These are phyloP conservation scores for Mortierella sp. DNA, from an alignment of 371 early-diverging fungal genomes.

Conservation along the genomic window DNA sequence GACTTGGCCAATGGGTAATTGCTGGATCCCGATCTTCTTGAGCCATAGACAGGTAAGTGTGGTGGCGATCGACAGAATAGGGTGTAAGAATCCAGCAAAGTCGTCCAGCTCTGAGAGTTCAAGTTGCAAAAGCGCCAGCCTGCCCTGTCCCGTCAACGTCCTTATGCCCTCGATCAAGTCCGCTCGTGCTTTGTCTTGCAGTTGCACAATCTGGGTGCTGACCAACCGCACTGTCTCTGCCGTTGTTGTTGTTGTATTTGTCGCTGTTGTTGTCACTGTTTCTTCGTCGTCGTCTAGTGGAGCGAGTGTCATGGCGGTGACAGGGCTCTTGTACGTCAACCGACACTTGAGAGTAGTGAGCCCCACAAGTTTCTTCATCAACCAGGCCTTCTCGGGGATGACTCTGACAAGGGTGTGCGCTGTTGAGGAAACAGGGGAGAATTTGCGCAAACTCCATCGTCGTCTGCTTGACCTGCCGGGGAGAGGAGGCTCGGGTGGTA, in stretches of 20 bases:
- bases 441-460: conserved; percentile 11
- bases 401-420: not conserved
- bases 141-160: not conserved
- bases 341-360: conserved; percentile 13
- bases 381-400: conserved; percentile 11
- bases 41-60: conserved; percentile 19
- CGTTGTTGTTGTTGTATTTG: conserved; percentile 1
- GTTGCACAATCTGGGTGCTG: not conserved
- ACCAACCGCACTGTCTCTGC: not conserved
- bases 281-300: not conserved
- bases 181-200: conserved; percentile 19
- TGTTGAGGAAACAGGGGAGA: not conserved
- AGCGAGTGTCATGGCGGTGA: not conserved
- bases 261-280: not conserved
- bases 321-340: not conserved
- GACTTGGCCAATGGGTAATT: conserved; percentile 17
- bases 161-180: conserved; percentile 17
- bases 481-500: not conserved
- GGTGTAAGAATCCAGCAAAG: conserved; percentile 25
- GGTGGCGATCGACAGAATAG: conserved; percentile 4
- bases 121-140: conserved; percentile 19
- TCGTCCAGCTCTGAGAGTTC: conserved; percentile 21
- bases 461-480: not conserved
- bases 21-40: not conserved
- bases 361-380: conserved; percentile 12